Evolutionary conservation across 2,329 filamentous ascomycete species (phyloP).

Genomic region (Bertia moriformis): DNA sequence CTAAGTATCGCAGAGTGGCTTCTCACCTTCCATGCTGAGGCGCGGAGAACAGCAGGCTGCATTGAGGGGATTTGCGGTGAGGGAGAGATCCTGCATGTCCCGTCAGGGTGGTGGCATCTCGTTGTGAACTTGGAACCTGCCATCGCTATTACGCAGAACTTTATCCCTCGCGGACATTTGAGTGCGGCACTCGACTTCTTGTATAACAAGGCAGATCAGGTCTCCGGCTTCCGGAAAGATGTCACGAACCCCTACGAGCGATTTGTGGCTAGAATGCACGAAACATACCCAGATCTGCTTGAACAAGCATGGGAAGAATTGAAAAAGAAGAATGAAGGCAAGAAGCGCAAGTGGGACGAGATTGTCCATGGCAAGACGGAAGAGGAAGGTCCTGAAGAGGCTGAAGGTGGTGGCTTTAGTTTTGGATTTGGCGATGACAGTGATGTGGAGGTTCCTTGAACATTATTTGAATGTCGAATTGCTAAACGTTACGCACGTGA

Average conservation of each 20-base stretch:
- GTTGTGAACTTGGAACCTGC: conserved; percentile 53
- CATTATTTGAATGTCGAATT: background rate
- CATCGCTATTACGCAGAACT: conserved; percentile 61
- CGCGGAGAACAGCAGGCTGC: conserved; percentile 47
- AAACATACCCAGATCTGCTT: conserved; percentile 37
- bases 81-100: conserved; percentile 57
- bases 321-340: conserved; percentile 31
- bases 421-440: conserved; percentile 49
- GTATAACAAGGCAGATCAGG: conserved; percentile 45
- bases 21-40: conserved; percentile 51
- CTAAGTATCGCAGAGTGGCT: conserved; percentile 62
- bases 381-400: conserved; percentile 10
- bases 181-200: conserved; percentile 46
- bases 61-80: conserved; percentile 50
- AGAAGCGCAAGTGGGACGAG: conserved; percentile 53
- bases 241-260: conserved; percentile 44
- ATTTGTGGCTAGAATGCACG: conserved; percentile 43
- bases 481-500: background rate
- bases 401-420: conserved; percentile 33
- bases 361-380: conserved; percentile 34
- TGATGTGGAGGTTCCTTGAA: conserved; percentile 24
- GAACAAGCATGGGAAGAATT: conserved; percentile 35
- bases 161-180: conserved; percentile 45
- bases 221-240: conserved; percentile 51
- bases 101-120: conserved; percentile 60